Evolutionary conservation across 2,329 filamentous ascomycete species (phyloP).

Genomic region (Diaporthe sp.): DNA sequence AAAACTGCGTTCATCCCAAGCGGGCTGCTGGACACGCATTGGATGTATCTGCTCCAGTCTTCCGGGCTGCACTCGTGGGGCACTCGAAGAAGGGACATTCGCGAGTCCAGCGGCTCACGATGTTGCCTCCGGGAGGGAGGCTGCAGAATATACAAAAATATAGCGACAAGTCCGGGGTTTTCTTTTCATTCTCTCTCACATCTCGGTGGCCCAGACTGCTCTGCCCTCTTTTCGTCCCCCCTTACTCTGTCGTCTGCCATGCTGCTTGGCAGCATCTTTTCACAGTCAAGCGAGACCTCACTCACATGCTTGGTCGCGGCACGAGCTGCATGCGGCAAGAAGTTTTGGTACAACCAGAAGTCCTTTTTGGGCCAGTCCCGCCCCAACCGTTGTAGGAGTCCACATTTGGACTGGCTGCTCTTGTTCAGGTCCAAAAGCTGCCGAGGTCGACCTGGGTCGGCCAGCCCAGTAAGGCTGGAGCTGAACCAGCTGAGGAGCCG

Average conservation of each 20-base stretch:
- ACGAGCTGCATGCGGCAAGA: not conserved
- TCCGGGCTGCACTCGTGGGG: not conserved
- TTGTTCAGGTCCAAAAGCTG: not conserved
- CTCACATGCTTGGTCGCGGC: not conserved
- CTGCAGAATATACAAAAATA: not conserved
- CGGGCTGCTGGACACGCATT: not conserved
- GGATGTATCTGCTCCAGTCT: not conserved
- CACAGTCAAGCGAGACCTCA: not conserved
- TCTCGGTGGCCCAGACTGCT: not conserved
- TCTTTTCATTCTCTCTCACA: not conserved
- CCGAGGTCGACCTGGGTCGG: not conserved
- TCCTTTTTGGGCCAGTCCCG: not conserved
- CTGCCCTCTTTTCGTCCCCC: not conserved
- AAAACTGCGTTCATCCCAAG: not conserved
- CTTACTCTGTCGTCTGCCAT: not conserved
- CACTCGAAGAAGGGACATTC: not conserved
- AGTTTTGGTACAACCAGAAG: not conserved
- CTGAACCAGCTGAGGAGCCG: conserved; percentile 17
- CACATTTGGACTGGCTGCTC: not conserved
- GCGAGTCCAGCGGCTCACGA: not conserved
- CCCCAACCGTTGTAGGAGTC: not conserved
- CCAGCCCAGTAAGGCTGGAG: conserved; percentile 11
- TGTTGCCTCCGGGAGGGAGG: not conserved
- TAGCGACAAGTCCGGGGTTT: not conserved
- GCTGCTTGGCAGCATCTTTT: not conserved